phyloP scores from a whole-genome alignment of 148 eudicot genomes.

The Salicornia ramosissima region DNA sequence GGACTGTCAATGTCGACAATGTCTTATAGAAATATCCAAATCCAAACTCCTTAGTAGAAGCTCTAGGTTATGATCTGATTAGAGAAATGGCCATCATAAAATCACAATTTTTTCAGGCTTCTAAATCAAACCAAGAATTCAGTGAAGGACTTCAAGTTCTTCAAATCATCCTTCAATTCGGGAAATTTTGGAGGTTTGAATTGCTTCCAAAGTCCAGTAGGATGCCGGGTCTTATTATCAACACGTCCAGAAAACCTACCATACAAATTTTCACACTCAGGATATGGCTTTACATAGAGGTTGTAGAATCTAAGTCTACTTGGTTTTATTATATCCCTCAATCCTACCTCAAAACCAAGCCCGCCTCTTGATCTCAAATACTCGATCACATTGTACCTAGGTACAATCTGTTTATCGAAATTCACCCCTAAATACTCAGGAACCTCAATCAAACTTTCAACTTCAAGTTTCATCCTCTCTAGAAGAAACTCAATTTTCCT shows the following conservation, averaged over 20 bases:
- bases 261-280: slow-evolving; percentile 77
- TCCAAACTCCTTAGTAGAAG: neutral
- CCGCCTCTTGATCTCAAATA: slow-evolving; percentile 71
- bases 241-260: slow-evolving; percentile 49
- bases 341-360: slow-evolving; percentile 67
- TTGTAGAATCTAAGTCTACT: slow-evolving; percentile 71
- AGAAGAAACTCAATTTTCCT: slow-evolving; percentile 69
- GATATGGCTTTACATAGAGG: slow-evolving; percentile 89
- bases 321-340: slow-evolving; percentile 62
- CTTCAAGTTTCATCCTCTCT: slow-evolving; percentile 43
- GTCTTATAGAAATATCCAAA: neutral
- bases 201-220: slow-evolving; percentile 75
- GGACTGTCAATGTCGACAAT: too few species aligned
- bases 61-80: neutral
- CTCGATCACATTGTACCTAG: slow-evolving; percentile 73
- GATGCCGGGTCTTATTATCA: slow-evolving; percentile 45
- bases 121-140: slow-evolving; percentile 19
- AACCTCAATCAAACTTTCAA: slow-evolving; percentile 64
- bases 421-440: slow-evolving; percentile 83
- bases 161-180: slow-evolving; percentile 41
- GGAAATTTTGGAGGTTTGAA: slow-evolving; percentile 50
- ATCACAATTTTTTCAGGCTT: neutral
- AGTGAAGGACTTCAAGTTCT: slow-evolving; percentile 49
- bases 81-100: neutral
- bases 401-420: slow-evolving; percentile 84